Percentiles rank a stretch among this genome's conserved stretches.
phyloP scores from a whole-genome alignment of 2,329 filamentous ascomycete genomes.

The Fusarium poae region DNA sequence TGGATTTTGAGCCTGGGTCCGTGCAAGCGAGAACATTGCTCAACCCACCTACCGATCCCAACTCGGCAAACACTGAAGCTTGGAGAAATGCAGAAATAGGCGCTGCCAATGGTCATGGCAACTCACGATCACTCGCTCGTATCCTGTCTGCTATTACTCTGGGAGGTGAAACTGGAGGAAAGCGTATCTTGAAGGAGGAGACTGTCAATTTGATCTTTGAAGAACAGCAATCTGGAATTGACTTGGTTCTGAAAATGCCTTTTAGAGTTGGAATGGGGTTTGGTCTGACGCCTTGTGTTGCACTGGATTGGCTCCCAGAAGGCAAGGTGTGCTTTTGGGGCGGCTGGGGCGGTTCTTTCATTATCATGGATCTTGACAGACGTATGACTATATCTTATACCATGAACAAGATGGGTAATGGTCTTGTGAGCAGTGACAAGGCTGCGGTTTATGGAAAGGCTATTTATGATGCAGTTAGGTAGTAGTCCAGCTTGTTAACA shows the following conservation, averaged over 20 bases:
- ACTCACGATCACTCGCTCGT: not conserved
- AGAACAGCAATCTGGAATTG: not conserved
- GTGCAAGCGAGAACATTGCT: not conserved
- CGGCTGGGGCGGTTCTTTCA: conserved; percentile 6
- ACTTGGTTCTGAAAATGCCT: not conserved
- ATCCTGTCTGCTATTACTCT: conserved; percentile 1
- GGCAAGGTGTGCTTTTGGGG: not conserved
- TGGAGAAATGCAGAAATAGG: conserved; percentile 7
- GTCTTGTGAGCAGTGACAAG: conserved; percentile 6
- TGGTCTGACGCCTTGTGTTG: not conserved
- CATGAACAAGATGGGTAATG: conserved; percentile 19
- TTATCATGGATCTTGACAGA: conserved; percentile 12
- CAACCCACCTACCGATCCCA: not conserved
- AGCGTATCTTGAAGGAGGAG: not conserved
- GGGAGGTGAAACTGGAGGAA: not conserved
- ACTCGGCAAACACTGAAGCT: not conserved
- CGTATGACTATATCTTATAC: conserved; percentile 12
- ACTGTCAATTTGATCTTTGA: not conserved
- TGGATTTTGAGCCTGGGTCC: not conserved
- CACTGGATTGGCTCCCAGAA: conserved; percentile 5
- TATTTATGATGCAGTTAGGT: not conserved
- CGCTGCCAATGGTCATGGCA: not conserved
- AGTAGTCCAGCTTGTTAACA: not conserved
- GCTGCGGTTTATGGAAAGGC: conserved; percentile 6
- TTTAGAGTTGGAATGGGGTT: not conserved